Conservation (phyloP, 2,329 filamentous ascomycete genomes). For the Aaosphaeria pasadenensis region DNA sequence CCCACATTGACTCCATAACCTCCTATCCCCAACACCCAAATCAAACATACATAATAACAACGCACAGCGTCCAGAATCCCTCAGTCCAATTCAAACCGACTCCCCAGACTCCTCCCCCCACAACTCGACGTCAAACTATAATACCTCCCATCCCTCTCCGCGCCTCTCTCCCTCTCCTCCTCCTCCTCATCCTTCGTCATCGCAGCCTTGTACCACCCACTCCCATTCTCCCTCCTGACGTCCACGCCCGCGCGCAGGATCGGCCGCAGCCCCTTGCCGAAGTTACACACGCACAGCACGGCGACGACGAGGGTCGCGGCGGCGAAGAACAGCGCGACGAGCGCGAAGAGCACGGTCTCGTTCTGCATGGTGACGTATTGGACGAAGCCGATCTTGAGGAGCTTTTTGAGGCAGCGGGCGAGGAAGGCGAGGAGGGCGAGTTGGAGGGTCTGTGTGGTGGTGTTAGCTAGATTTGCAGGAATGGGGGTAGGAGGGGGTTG, state of each 20-base stretch:
- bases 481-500: neutral
- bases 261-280: conserved; percentile 18
- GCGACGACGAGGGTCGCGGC: conserved; percentile 4
- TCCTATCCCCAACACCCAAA: no score
- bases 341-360: neutral
- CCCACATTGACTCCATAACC: no score
- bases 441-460: neutral
- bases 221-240: no score
- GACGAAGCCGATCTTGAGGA: neutral
- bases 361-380: neutral
- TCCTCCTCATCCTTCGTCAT: neutral
- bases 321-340: neutral
- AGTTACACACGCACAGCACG: conserved; percentile 15
- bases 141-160: conserved; percentile 2
- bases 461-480: neutral
- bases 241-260: conserved; percentile 4
- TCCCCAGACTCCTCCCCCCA: conserved; percentile 21
- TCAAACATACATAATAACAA: no score
- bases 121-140: conserved; percentile 20
- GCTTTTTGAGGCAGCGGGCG: neutral
- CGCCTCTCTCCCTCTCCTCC: neutral
- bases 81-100: neutral
- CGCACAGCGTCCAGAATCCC: neutral
- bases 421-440: neutral
- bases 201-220: no score